Base-by-base conservation (phyloP, 1,284 basidiomycete species). In the Malassezia dermatis region DNA sequence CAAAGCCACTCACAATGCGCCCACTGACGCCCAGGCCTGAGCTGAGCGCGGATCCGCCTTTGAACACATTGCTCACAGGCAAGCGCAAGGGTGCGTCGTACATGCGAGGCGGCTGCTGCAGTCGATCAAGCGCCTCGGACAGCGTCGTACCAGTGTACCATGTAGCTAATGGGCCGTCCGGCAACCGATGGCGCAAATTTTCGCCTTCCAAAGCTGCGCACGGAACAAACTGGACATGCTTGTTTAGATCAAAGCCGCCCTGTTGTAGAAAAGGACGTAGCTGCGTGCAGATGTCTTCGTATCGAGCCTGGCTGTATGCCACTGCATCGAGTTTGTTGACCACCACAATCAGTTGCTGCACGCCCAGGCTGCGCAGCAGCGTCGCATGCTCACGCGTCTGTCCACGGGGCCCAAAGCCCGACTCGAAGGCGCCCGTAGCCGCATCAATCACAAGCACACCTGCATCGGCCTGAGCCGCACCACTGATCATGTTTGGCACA, bases 401-500 rank as follows among this genome's bases (percentile, higher is more conserved):
- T 0, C 93, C 93, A 27, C 88, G 88, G 13, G 86, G 81, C 40
- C 89, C 85, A 66, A 98, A 98, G 0, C 93, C 93, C 21, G 89
- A 85, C 75, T 98, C 93, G 63, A 98, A 98, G 66, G 90, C 90
- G 21, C 93, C 93, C 0, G 80, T 83, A 3, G 84, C 80, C 7
- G 90, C 85, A 75, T 95, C 94, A 19, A 98, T 83, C 5, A 98
- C 93, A n/a, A 98, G 81, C 4, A 98, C 77, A 1, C 93, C 91
- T 32, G 88, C 89, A 66, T 98, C 93, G 0, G 94, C 94, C 76
- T 96, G 93, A 0, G 91, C 85, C 2, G 93, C 93, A 1, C 93
- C 93, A 0, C 89, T 93, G 56, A 98, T 98, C 94, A 98, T 98
- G 71, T 96, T 96, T 0, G 94, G 93, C 53, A 98, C 87, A 66